These are phyloP conservation scores for Pichia insulana DNA, from an alignment of 805 yeast genomes.

Conservation along the genomic window DNA sequence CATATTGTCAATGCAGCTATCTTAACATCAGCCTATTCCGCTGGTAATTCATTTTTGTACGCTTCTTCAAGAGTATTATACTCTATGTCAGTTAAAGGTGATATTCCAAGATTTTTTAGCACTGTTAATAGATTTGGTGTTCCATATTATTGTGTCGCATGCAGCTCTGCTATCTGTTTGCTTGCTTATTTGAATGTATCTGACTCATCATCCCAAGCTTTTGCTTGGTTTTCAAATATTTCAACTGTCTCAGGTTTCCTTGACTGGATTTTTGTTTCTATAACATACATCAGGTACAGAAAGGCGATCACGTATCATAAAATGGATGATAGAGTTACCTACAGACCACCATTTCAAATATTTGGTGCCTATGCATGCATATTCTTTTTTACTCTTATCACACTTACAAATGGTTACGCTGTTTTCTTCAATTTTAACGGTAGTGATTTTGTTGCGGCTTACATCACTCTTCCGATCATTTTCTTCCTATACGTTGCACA, in stretches of 20 bases:
- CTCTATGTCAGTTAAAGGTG: conserved; percentile 66
- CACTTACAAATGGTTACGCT: conserved; percentile 66
- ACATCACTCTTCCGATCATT: conserved; percentile 55
- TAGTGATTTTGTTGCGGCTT: conserved; percentile 62
- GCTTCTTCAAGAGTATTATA: conserved; percentile 67
- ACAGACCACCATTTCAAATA: conserved; percentile 47
- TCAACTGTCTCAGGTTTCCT: conserved; percentile 61
- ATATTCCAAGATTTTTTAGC: conserved; percentile 60
- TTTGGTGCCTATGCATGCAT: conserved; percentile 45
- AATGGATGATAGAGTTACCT: conserved; percentile 49
- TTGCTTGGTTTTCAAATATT: conserved; percentile 60
- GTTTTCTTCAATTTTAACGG: conserved; percentile 50
- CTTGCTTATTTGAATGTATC: conserved; percentile 64
- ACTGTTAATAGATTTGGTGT: conserved; percentile 59
- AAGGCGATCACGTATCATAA: conserved; percentile 49
- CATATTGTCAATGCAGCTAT: conserved; percentile 75
- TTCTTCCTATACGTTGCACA: conserved; percentile 49
- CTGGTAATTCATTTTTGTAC: conserved; percentile 70
- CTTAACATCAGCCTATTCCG: conserved; percentile 40
- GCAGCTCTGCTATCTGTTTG: conserved; percentile 40
- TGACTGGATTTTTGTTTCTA: conserved; percentile 49
- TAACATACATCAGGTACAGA: conserved; percentile 55
- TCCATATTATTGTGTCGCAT: conserved; percentile 47
- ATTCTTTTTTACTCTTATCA: conserved; percentile 39
- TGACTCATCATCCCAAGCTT: conserved; percentile 47